phyloP scores from a whole-genome alignment of 495 filamentous ascomycete species.

The Xylaria bambusicola region DNA sequence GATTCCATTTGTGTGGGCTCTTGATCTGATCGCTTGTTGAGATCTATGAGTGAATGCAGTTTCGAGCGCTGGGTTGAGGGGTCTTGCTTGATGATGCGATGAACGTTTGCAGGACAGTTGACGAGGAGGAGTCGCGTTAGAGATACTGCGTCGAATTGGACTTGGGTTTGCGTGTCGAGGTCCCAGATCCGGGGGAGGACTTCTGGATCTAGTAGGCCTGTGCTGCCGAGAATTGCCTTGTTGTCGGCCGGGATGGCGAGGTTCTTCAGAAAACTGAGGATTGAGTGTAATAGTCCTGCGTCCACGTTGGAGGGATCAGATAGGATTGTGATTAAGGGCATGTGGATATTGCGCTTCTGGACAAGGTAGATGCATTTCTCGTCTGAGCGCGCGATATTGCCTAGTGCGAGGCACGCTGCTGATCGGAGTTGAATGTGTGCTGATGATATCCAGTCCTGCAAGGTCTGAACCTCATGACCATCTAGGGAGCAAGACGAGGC shows the following conservation, averaged over 20 bases:
- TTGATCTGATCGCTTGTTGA: conserved; percentile 59
- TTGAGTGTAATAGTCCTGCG: conserved; percentile 62
- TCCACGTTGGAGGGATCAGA: conserved; percentile 27
- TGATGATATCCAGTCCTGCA: conserved; percentile 51
- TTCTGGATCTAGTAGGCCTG: conserved; percentile 48
- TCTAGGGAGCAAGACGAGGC: conserved; percentile 34
- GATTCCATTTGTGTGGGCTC: conserved; percentile 75
- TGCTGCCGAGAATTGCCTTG: conserved; percentile 57
- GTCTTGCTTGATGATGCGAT: too few species aligned
- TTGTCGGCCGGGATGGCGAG: conserved; percentile 69
- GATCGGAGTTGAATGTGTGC: conserved; percentile 56
- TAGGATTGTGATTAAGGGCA: conserved; percentile 57
- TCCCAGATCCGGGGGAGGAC: conserved; percentile 63
- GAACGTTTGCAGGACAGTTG: conserved; percentile 60
- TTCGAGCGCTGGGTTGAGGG: conserved; percentile 49
- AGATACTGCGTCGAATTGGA: conserved; percentile 68
- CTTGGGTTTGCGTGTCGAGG: conserved; percentile 62
- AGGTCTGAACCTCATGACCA: conserved; percentile 46
- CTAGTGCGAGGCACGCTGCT: conserved; percentile 74
- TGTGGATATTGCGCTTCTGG: conserved; percentile 53
- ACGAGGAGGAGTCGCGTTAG: conserved; percentile 67
- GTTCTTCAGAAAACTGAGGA: conserved; percentile 77
- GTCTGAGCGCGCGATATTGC: conserved; percentile 76
- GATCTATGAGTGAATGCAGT: conserved; percentile 60
- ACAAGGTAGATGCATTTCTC: conserved; percentile 61